Percentiles rank a stretch among this genome's conserved stretches.
phyloP scores from a whole-genome alignment of 352 stramenopile species.

The Phytophthora sansomeana region DNA sequence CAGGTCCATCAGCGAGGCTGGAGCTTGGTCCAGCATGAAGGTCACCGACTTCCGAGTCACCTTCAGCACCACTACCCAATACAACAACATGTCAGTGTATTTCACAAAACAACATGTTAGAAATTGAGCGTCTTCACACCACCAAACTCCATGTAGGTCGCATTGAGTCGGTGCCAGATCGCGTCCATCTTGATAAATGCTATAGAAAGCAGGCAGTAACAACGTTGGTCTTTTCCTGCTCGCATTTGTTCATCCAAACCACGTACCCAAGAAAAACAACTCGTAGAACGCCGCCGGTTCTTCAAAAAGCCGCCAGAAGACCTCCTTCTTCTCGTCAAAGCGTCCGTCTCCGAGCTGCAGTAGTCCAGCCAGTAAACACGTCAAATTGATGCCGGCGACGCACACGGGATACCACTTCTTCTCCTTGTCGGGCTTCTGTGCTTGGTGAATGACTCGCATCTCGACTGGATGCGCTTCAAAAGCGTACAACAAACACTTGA shows the following conservation, averaged over 20 bases:
- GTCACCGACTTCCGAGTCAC: slow-evolving; percentile 63
- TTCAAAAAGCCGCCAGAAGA: slow-evolving; percentile 82
- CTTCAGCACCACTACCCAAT: slow-evolving; percentile 75
- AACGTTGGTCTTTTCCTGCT: no score
- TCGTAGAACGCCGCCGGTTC: slow-evolving; percentile 88
- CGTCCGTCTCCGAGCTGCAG: slow-evolving; percentile 73
- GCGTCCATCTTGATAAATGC: slow-evolving; percentile 88
- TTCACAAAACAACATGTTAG: background rate
- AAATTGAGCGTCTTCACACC: slow-evolving; percentile 35
- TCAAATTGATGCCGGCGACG: slow-evolving; percentile 87
- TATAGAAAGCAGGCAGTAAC: slow-evolving; percentile 3
- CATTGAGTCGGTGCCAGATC: slow-evolving; percentile 81
- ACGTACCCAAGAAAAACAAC: slow-evolving; percentile 68
- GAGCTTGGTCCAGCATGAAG: slow-evolving; percentile 67
- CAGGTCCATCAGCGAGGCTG: slow-evolving; percentile 63
- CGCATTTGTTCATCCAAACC: no score
- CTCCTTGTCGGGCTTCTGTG: slow-evolving; percentile 49
- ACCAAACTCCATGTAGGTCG: slow-evolving; percentile 89
- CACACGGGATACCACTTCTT: slow-evolving; percentile 83
- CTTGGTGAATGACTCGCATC: slow-evolving; percentile 68
- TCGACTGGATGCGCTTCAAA: slow-evolving; percentile 78
- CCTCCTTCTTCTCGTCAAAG: slow-evolving; percentile 46
- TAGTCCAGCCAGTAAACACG: slow-evolving; percentile 77
- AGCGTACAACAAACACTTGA: slow-evolving; percentile 88
- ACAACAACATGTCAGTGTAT: slow-evolving; percentile 9